Conservation (phyloP, 2,329 filamentous ascomycete genomes). For the Colletotrichum karsti region DNA sequence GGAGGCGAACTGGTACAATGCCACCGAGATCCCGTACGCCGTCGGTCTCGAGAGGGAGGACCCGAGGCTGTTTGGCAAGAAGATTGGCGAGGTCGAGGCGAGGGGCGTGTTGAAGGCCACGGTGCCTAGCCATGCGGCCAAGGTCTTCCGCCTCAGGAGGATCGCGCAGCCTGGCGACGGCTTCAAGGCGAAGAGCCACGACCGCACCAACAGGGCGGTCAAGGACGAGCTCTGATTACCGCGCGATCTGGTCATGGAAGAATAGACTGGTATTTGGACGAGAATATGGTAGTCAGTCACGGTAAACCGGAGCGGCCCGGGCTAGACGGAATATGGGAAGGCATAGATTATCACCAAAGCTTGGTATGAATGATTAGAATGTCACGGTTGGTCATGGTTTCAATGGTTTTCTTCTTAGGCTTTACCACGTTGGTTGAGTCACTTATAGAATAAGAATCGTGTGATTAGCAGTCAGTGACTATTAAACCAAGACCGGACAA, state of each 20-base stretch:
- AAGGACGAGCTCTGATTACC: conserved; percentile 27
- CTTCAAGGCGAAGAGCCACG: conserved; percentile 31
- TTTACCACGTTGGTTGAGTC: no score
- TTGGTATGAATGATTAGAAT: no score
- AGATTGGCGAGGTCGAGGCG: conserved; percentile 28
- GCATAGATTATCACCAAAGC: no score
- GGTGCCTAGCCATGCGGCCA: conserved; percentile 31
- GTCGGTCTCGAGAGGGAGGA: conserved; percentile 30
- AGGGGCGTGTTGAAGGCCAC: conserved; percentile 21
- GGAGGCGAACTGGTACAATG: conserved; percentile 31
- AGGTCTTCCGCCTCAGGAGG: conserved; percentile 30
- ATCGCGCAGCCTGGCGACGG: conserved; percentile 29
- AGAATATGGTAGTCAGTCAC: neutral
- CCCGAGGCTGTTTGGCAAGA: conserved; percentile 32
- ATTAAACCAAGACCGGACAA: no score
- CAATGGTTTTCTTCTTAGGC: no score
- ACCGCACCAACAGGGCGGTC: conserved; percentile 25
- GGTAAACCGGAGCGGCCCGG: no score
- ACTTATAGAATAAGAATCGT: no score
- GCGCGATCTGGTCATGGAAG: neutral
- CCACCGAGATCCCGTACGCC: conserved; percentile 30
- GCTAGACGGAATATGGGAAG: no score
- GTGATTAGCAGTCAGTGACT: no score
- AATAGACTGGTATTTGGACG: neutral
- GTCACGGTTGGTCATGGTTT: no score